These are phyloP conservation scores for Epichloe sp. DNA, from an alignment of 2,329 filamentous ascomycete genomes.

Conservation along the genomic window DNA sequence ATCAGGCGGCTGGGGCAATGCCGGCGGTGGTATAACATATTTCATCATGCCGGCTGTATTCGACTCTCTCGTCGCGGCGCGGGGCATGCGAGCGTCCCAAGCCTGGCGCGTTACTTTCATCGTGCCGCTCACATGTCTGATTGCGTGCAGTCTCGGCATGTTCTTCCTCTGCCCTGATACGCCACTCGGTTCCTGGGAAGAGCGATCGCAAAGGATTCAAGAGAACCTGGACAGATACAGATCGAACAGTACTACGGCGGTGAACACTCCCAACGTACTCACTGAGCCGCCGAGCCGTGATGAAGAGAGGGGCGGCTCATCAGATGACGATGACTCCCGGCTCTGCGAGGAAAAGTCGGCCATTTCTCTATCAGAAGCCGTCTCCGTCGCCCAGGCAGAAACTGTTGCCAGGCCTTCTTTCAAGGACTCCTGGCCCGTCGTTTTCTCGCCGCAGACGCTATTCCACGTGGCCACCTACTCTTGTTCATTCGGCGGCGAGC, in stretches of 20 bases:
- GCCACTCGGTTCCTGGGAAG: slow-evolving; percentile 68
- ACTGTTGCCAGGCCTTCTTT: slow-evolving; percentile 42
- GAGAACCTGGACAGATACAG: slow-evolving; percentile 37
- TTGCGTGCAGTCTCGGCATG: slow-evolving; percentile 52
- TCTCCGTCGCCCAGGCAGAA: slow-evolving; percentile 41
- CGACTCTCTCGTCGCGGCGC: slow-evolving; percentile 53
- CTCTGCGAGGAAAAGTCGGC: slow-evolving; percentile 31
- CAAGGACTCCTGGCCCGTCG: slow-evolving; percentile 30
- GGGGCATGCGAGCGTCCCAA: slow-evolving; percentile 48
- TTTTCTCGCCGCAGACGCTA: slow-evolving; percentile 40
- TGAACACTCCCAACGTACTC: slow-evolving; percentile 37
- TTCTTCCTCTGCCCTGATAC: slow-evolving; percentile 68
- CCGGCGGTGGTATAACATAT: slow-evolving; percentile 83
- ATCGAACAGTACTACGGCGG: slow-evolving; percentile 27
- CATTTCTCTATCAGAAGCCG: slow-evolving; percentile 35
- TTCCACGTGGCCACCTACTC: slow-evolving; percentile 45
- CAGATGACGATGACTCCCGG: slow-evolving; percentile 6
- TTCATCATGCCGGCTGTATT: slow-evolving; percentile 88
- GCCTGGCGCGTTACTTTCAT: slow-evolving; percentile 81
- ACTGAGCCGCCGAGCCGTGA: slow-evolving; percentile 23
- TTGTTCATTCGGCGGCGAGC: slow-evolving; percentile 50
- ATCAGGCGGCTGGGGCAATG: slow-evolving; percentile 74
- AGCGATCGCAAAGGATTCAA: slow-evolving; percentile 47
- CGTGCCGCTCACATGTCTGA: slow-evolving; percentile 67
- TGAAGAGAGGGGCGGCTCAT: slow-evolving; percentile 14